Base-by-base conservation (phyloP, 371 early-diverging fungal species). In the Rhizomucor pusillus region DNA sequence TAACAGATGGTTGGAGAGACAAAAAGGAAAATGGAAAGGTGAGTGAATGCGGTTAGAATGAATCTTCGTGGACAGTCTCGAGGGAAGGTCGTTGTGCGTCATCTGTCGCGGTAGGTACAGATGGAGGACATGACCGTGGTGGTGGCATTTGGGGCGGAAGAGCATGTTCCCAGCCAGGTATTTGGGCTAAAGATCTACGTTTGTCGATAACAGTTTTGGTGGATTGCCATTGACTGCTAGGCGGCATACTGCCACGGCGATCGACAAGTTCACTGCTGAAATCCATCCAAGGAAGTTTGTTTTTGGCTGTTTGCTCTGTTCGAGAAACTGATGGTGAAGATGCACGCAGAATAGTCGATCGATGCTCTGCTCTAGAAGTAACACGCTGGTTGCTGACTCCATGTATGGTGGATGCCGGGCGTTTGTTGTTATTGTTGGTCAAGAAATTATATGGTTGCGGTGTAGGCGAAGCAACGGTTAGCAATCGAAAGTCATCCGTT, bases 111-210 rank as follows among this genome's bases (percentile, higher is more conserved):
- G 54, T 37, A 36, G 56, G 57, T 40, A 59, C 66, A 47, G 73
- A 67, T 24, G 73, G 73, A n/a, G 62, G 65, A 22, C 48, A 60
- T 3, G 66, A 60, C 34, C 40, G 57, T 12, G 75, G 75, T 11
- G 70, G 70, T 18, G 75, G 75, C 47, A 65, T 47, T 52, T 67
- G 75, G 24, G 75, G 71, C 19, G 75, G 75, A 29, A 74, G 23
- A 7, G 49, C 56, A 13, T 51, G 52, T 50, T 67, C 70, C 75
- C 75, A 74, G 43, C 67, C 60, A 25, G 75, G 71, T 44, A 71
- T 67, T 22, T 64, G 64, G 14, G 71, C 60, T 23, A 71, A 57
- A n/a, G 69, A 68, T 36, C 64, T 63, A 20, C 67, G 63, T 11
- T 56, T 54, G 1, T 43, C 35, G 14, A 18, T 41, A 9, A 35